Evolutionary conservation across 257 asterid species (phyloP).

Genomic region (Solanum okadae): DNA sequence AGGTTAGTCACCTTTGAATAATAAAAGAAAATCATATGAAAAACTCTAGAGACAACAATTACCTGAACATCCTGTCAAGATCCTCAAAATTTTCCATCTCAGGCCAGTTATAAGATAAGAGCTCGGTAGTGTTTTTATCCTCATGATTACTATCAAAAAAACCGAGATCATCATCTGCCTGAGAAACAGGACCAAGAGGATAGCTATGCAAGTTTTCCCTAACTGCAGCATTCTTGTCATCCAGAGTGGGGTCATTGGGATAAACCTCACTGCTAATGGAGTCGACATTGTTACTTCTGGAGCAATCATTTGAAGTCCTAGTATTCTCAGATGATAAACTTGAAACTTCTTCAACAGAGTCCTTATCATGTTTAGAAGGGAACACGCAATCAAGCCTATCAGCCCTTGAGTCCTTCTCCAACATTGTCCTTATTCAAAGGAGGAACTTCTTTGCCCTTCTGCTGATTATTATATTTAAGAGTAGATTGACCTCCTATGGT

Average conservation of each 20-base stretch:
- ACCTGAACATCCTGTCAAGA: constrained; percentile 80
- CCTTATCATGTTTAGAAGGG: constrained; percentile 30
- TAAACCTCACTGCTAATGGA: constrained; percentile 19
- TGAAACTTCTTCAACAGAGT: constrained; percentile 38
- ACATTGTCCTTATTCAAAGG: constrained; percentile 25
- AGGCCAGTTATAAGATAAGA: constrained; percentile 57
- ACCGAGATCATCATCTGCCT: constrained; percentile 29
- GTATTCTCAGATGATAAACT: constrained; percentile 36
- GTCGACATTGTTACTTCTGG: constrained; percentile 20
- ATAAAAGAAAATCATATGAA: background rate
- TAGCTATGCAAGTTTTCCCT: constrained; percentile 35
- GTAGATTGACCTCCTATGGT: constrained; percentile 17
- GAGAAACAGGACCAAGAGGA: constrained; percentile 36
- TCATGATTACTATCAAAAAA: constrained; percentile 34
- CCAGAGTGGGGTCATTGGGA: constrained; percentile 20
- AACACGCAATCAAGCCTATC: constrained; percentile 25
- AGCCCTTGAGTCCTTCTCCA: constrained; percentile 35
- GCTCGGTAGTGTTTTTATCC: constrained; percentile 45
- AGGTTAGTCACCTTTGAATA: background rate
- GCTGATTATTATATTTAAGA: constrained; percentile 14
- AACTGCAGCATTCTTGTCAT: constrained; percentile 25
- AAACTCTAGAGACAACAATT: constrained; percentile 8
- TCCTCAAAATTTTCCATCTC: constrained; percentile 82
- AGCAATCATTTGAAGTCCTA: constrained; percentile 22
- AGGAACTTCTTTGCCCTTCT: constrained; percentile 6